Evolutionary conservation across 371 early-diverging fungal species (phyloP), one percentile per base, ranked within the genome.

Genomic region (Syncephalastrum sp.): DNA sequence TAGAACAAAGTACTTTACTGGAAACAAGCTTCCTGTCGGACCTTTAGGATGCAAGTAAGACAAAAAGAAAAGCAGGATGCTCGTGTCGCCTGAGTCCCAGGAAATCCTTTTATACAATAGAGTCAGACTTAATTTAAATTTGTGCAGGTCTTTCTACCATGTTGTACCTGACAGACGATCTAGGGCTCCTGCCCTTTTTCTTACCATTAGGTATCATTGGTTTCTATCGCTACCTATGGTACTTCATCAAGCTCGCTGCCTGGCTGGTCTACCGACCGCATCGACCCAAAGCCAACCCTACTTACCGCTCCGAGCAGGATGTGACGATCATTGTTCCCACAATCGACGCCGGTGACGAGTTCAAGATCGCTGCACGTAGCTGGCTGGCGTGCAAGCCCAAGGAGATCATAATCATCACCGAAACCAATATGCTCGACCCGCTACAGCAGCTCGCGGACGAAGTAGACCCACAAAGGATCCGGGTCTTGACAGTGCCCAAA

Each of bases 261-360:
- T 82, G 72, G 70, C 61, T 67, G 33, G 67, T 71, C 7, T 82
- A 82, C 57, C 60, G 66, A 12, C 82, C 82, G 1, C 71, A 74
- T 46, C 60, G 61, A 52, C 82, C 82, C 50, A 76, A 69, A 50
- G 38, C 55, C 16, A 79, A 76, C 47, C 82, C 82, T 3, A 82
- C 79, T 8, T 82, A 82, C 63, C 49, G 54, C n/a, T 27, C 82
- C n/a, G 69, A 72, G 27, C 64, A 70, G 57, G 86, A 88, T 56
- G 88, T 86, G 24, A 88, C 88, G 25, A 86, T 88, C 57, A 63
- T 86, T 41, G 87, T 88, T 10, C 86, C 87, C 4, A 88, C 88
- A 29, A 88, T 88, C 57, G 88, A 88, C 55, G 85, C 86, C 4
- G 87, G 88, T 49, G 86, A 83, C 17, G 87, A 86, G 60, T 86